Percentiles rank a stretch among this genome's conserved stretches.
Evolutionary conservation across 2,329 filamentous ascomycete species (phyloP).

Genomic region (Diaporthe eres): DNA sequence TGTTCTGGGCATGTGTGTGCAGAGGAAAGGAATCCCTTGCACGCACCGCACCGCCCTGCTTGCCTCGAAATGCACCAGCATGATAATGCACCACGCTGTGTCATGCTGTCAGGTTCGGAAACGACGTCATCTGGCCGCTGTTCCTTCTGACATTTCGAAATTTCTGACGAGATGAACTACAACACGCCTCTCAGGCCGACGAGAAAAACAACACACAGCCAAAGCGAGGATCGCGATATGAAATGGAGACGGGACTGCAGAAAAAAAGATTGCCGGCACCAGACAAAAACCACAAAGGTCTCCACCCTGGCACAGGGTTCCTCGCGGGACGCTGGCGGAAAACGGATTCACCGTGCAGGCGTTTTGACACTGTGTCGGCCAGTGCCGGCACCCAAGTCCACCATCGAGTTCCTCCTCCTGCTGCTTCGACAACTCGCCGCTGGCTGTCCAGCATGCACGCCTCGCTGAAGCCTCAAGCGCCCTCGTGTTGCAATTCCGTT

Average conservation of each 20-base stretch:
- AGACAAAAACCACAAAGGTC: slow-evolving; percentile 35
- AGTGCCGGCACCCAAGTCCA: slow-evolving; percentile 14
- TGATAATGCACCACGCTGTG: neutral
- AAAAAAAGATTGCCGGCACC: slow-evolving; percentile 24
- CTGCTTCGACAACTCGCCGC: slow-evolving; percentile 16
- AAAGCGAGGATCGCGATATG: slow-evolving; percentile 40
- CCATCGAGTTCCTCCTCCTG: slow-evolving; percentile 22
- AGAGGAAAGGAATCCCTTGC: slow-evolving; percentile 9
- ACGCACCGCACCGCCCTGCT: neutral
- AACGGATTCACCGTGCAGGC: slow-evolving; percentile 28
- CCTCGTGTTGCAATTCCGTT: slow-evolving; percentile 32
- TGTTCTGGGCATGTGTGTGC: neutral
- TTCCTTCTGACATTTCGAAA: slow-evolving; percentile 1
- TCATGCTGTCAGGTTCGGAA: neutral
- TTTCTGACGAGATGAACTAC: slow-evolving; percentile 10
- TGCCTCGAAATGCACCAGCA: neutral
- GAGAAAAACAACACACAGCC: neutral
- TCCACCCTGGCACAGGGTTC: slow-evolving; percentile 14
- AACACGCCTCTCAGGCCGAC: neutral
- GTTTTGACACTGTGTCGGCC: slow-evolving; percentile 7
- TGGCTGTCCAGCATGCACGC: slow-evolving; percentile 12
- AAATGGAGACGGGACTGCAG: slow-evolving; percentile 35
- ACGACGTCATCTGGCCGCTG: slow-evolving; percentile 14
- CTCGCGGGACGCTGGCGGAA: slow-evolving; percentile 32
- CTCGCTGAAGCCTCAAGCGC: slow-evolving; percentile 29